Conservation (phyloP, 2,329 filamentous ascomycete genomes). For the Trichoderma hamatum region DNA sequence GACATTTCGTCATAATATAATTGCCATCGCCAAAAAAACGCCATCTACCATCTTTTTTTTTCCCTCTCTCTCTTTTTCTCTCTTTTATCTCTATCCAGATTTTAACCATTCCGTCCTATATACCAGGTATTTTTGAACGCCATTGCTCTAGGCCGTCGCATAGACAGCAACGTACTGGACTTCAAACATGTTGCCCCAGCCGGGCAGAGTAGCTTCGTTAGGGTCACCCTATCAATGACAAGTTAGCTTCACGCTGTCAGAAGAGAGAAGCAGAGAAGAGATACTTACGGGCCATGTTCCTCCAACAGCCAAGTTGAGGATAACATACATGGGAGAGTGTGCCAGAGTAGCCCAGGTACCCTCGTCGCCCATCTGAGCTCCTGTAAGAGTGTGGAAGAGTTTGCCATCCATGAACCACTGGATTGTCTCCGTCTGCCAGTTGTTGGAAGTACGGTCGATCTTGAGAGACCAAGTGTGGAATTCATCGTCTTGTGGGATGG, state of each 20-base stretch:
- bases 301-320: slow-evolving; percentile 54
- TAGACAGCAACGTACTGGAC: slow-evolving; percentile 47
- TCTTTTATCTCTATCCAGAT: slow-evolving; percentile 5
- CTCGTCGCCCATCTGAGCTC: slow-evolving; percentile 45
- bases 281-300: slow-evolving; percentile 46
- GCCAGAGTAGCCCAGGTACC: slow-evolving; percentile 50
- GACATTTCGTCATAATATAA: neutral
- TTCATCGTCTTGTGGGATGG: slow-evolving; percentile 47
- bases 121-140: neutral
- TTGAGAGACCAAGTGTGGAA: slow-evolving; percentile 55
- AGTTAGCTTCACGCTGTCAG: neutral
- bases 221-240: slow-evolving; percentile 38
- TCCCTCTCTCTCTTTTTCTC: neutral
- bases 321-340: slow-evolving; percentile 48
- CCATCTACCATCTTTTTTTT: neutral
- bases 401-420: slow-evolving; percentile 53
- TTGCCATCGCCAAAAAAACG: neutral
- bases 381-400: slow-evolving; percentile 49
- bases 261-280: neutral
- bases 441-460: slow-evolving; percentile 48
- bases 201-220: slow-evolving; percentile 39
- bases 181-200: slow-evolving; percentile 48
- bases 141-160: slow-evolving; percentile 30
- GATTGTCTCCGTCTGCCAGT: slow-evolving; percentile 53
- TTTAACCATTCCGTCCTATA: neutral